These are phyloP conservation scores for Rhizoclosmatium globosum DNA, from an alignment of 192 early-diverging fungal genomes.

Conservation along the genomic window DNA sequence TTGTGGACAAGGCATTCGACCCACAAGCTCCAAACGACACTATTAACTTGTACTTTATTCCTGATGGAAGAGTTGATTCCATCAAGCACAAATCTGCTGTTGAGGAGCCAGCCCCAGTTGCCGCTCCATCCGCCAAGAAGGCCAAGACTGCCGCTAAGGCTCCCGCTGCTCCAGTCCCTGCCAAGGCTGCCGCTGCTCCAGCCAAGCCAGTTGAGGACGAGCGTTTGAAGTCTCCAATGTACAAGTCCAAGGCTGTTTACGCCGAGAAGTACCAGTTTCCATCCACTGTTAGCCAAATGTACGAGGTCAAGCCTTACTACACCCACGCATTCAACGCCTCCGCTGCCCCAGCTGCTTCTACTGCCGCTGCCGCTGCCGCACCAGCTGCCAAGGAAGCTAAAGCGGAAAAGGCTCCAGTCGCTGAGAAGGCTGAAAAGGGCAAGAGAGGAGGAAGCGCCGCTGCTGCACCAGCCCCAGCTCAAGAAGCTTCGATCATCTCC, in stretches of 20 bases:
- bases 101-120: constrained; percentile 18
- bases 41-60: constrained; percentile 83
- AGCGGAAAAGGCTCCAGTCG: constrained; percentile 52
- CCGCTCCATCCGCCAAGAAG: constrained; percentile 11
- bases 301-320: constrained; percentile 58
- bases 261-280: constrained; percentile 43
- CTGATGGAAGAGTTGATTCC: constrained; percentile 86
- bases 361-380: constrained; percentile 34
- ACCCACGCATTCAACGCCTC: constrained; percentile 46
- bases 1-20: constrained; percentile 75
- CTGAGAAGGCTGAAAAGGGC: constrained; percentile 54
- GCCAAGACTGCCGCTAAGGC: constrained; percentile 34
- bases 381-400: constrained; percentile 39
- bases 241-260: constrained; percentile 52
- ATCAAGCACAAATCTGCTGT: constrained; percentile 50
- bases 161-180: constrained; percentile 18
- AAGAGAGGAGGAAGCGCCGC: constrained; percentile 29
- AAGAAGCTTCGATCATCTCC: constrained; percentile 62
- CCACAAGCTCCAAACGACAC: constrained; percentile 58
- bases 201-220: constrained; percentile 40
- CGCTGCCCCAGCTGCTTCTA: constrained; percentile 34
- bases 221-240: constrained; percentile 48
- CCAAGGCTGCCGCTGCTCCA: constrained; percentile 24
- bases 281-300: constrained; percentile 57
- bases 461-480: constrained; percentile 33